Evolutionary conservation across 2,329 filamentous ascomycete species (phyloP), one percentile per base, ranked within the genome.

Genomic region (Aphanoascus verrucosus): DNA sequence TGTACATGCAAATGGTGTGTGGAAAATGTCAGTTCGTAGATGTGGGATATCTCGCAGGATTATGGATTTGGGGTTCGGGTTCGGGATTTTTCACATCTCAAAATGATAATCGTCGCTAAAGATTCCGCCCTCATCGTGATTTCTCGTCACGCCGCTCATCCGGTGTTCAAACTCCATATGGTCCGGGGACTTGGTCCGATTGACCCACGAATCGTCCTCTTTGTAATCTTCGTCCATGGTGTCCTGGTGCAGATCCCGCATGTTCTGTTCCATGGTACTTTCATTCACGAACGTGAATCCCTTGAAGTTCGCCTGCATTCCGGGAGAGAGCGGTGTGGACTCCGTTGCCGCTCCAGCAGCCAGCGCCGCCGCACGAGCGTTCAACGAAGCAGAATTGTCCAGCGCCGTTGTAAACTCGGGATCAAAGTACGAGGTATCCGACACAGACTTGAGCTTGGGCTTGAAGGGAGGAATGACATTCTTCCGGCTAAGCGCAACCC

Each of bases 271-370:
- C 53, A 98, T 83, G 1, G 88, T 87, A 64, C 88, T 96, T 72
- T 97, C 91, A 63, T 97, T 93, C n/a, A 97, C 93, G 68, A 94
- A 98, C 0, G 93, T 98, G 70, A 98, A 98, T 34, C 93, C 93
- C 64, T 93, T 88, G 75, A 98, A 98, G 66, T 97, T 96, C 58
- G 91, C 93, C 71, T 98, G 93, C 72, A 96, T 90, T 1, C 88
- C 94, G 0, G 93, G 93, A 12, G 89, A 95, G 20, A 98, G 76
- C 0, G 93, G 93, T 0, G 93, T 98, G 12, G 88, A 94, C 6
- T 88, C 87, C 5, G 87, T 84, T 65, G 93, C 87, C 45, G 79
- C 72, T 37, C 90, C 90, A 54, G 84, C 83, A 14, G 91, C 88
- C 48, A 97, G 70, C 6, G 88, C 88, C 12, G 88, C 88, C 3